Evolutionary conservation across 129 eudicot species (phyloP), one percentile per base, ranked within the genome.

Genomic region (Heracleum sosnowskyi): DNA sequence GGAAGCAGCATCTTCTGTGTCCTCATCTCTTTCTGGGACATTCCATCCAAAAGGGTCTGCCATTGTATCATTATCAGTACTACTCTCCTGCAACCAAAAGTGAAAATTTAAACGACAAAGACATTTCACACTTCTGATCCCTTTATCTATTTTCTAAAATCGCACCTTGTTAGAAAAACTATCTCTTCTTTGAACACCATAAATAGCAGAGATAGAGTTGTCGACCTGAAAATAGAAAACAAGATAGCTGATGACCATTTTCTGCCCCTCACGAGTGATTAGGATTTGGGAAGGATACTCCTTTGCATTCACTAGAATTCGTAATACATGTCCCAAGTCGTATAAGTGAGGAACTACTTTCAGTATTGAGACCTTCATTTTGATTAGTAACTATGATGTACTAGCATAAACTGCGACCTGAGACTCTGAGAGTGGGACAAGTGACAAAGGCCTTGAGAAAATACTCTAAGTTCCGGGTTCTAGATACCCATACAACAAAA

Each of bases 41-140:
- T 89, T 51, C 73, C 85, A 83, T 72, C 87, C 95, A 11, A 93
- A 86, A 63, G 97, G 98, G 76, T 89, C 83, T 60, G 72, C 88
- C 84, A 78, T 77, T 62, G 85, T 76, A 76, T 69, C 77, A 60
- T 77, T 75, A 20, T 79, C 66, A n/a, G 16, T 81, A 37, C 36
- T 78, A 51, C 73, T 87, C 81, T 62, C 82, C 98, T 90, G 85
- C 63, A 85, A 77, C 47, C 33, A 18, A 29, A 18, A 29, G 10
- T n/a, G 26, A 18, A 60, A 12, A 77, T 1, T 12, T 16, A 75
- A 1, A 75, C 2, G 20, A 10, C 31, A 10, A 44, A 46, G 20
- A 73, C 7, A 4, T 39, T 13, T 1, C 16, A 22, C n/a, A 73
- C 7, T 73, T 26, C 33, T 33, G 11, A 15, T 28, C 20, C 7